Conservation (phyloP, 2,329 filamentous ascomycete genomes). For the Botrytis sinoallii region DNA sequence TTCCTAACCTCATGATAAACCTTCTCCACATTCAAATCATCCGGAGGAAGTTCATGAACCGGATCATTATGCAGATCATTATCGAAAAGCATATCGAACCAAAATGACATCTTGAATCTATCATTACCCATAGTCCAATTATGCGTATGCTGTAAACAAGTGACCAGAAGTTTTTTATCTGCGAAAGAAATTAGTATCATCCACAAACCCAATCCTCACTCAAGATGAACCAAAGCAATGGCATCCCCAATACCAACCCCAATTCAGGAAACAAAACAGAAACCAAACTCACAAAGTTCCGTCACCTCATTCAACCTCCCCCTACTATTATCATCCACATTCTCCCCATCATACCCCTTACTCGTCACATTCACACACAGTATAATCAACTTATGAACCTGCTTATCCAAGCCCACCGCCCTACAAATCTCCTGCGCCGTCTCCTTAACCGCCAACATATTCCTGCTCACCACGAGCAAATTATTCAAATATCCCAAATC, state of each 20-base stretch:
- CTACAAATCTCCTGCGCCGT: conserved; percentile 65
- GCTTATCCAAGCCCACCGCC: conserved; percentile 62
- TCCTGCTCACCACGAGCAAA: conserved; percentile 64
- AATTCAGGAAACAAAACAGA: not conserved
- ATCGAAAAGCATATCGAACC: conserved; percentile 64
- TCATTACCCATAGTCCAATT: conserved; percentile 70
- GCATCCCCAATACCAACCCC: not conserved
- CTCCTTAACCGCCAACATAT: conserved; percentile 62
- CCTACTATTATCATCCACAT: conserved; percentile 55
- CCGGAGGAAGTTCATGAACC: conserved; percentile 47
- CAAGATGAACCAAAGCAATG: not conserved
- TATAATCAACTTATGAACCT: conserved; percentile 63
- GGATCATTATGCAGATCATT: conserved; percentile 52
- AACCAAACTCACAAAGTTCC: conserved; percentile 53
- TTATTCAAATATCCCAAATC: conserved; percentile 63
- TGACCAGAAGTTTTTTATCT: conserved; percentile 67
- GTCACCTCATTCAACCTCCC: conserved; percentile 60
- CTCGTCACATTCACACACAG: conserved; percentile 65
- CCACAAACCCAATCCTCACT: not conserved
- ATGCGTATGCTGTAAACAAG: conserved; percentile 62
- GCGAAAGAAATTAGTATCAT: conserved; percentile 9
- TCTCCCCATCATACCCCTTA: conserved; percentile 63
- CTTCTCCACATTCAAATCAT: conserved; percentile 52
- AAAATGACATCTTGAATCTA: conserved; percentile 67
- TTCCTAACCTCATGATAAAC: conserved; percentile 60